Base-by-base conservation (phyloP, 495 filamentous ascomycete genomes). In the Podospora pseudoanserina region DNA sequence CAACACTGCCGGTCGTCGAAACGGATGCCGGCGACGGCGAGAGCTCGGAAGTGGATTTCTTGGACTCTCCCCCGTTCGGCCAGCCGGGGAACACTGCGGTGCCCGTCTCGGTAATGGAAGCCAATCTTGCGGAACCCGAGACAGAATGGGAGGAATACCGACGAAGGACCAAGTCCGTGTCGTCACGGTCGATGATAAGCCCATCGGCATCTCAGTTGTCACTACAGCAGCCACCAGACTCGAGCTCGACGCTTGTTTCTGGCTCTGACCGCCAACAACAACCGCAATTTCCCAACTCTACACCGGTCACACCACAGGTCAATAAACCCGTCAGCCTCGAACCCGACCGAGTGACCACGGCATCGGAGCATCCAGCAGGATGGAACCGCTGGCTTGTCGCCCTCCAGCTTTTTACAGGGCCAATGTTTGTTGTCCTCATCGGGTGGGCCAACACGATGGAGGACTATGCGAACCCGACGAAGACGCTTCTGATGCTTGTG, bases 381-480 rank as follows among this genome's bases (percentile, higher is more conserved):
- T 97, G 94, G 92, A 96, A 93, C 73, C 88, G 92, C 55, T 97
- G 95, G 94, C 87, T 99, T 4, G 82, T 96, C 54, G 84, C 86
- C 7, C 77, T 93, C 26, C 96, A 99, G 74, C 85, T 93, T 65
- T 92, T 97, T 77, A 92, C 90, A 0, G 93, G 93, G 0, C 96
- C 96, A 0, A 81, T 95, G 28, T 97, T 98, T 74, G 84, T 93
- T 56, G 86, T 91, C 4, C 70, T 92, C 15, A 87, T 96, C 56
- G 74, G 90, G 32, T 96, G 92, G 91, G 90, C 87, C 54, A 90
- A 91, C 74, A 81, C 84, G 30, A 79, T 83, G 60, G 80, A 86
- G 19, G 86, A 87, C 2, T 73, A 83, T 39, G 72, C 81, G 23
- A 70, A 80, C 49, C 76, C 79, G 15, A 49, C 64, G 0, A 72